A percentile compares a stretch with the other conserved stretches of the same genome.
phyloP scores from a whole-genome alignment of 768 basidiomycete species.

The Lactarius evosmus region DNA sequence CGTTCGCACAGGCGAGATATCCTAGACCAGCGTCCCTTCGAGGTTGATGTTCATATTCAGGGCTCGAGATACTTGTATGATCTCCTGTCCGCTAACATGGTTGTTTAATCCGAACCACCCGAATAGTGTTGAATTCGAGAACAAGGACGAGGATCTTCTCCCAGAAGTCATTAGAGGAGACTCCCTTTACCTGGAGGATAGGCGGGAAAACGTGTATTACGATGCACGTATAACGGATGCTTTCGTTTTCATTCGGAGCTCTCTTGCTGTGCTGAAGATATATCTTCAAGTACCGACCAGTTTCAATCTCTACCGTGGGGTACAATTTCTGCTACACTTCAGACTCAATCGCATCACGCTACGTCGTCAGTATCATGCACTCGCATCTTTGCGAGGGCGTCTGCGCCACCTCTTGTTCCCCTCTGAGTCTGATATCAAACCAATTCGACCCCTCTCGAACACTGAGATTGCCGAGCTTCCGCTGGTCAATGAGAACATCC shows the following conservation, averaged over 20 bases:
- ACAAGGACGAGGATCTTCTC: slow-evolving; percentile 16
- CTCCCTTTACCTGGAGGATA: slow-evolving; percentile 21
- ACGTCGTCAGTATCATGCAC: slow-evolving; percentile 59
- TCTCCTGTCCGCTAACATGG: background rate
- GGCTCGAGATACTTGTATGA: background rate
- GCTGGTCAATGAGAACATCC: slow-evolving; percentile 44
- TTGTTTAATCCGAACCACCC: background rate
- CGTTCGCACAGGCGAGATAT: slow-evolving; percentile 31
- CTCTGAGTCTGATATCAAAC: slow-evolving; percentile 31
- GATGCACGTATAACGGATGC: slow-evolving; percentile 12
- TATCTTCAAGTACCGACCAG: slow-evolving; percentile 45
- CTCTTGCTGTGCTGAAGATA: slow-evolving; percentile 42
- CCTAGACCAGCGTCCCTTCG: background rate
- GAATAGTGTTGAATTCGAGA: slow-evolving; percentile 14
- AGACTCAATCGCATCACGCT: slow-evolving; percentile 51
- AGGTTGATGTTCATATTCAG: background rate
- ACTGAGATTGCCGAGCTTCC: slow-evolving; percentile 25
- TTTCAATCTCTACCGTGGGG: slow-evolving; percentile 41
- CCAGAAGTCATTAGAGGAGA: slow-evolving; percentile 15
- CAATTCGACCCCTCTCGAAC: slow-evolving; percentile 19
- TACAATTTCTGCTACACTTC: slow-evolving; percentile 52
- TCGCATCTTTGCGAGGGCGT: too few species aligned
- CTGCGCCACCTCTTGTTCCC: slow-evolving; percentile 55
- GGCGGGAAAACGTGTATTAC: slow-evolving; percentile 14
- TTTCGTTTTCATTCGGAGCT: background rate